Conservation (phyloP, 2,329 filamentous ascomycete genomes). For the Nannizziopsis barbatae region DNA sequence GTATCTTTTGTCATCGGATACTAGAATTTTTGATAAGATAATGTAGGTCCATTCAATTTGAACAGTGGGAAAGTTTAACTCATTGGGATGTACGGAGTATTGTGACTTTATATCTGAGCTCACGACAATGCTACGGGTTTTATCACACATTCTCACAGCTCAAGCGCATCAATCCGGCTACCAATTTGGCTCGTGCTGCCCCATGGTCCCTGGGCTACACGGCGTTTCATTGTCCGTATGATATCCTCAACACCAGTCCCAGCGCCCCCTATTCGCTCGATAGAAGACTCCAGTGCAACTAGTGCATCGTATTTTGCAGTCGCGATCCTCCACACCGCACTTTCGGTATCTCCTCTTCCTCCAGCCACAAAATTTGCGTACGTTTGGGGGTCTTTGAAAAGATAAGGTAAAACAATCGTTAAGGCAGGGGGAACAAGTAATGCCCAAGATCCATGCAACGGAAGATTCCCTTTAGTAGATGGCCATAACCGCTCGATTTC, state of each 20-base stretch:
- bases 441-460: constrained; percentile 39
- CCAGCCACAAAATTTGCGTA: constrained; percentile 48
- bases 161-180: constrained; percentile 29
- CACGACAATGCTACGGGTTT: too few species aligned
- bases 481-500: constrained; percentile 29
- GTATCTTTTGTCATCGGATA: too few species aligned
- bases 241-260: constrained; percentile 32
- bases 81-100: too few species aligned
- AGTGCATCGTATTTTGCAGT: constrained; percentile 48
- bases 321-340: constrained; percentile 47
- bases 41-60: too few species aligned
- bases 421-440: constrained; percentile 43
- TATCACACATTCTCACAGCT: constrained; percentile 18
- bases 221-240: constrained; percentile 29
- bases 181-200: constrained; percentile 27
- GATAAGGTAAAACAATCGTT: constrained; percentile 43
- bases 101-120: too few species aligned
- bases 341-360: constrained; percentile 46
- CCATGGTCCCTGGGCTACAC: constrained; percentile 34
- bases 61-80: too few species aligned
- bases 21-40: too few species aligned
- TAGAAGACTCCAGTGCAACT: constrained; percentile 36
- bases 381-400: constrained; percentile 46
- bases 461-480: constrained; percentile 27
- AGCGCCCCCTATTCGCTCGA: constrained; percentile 30